phyloP scores from a whole-genome alignment of 2,329 filamentous ascomycete genomes.

The Pseudogymnoascus sp. region DNA sequence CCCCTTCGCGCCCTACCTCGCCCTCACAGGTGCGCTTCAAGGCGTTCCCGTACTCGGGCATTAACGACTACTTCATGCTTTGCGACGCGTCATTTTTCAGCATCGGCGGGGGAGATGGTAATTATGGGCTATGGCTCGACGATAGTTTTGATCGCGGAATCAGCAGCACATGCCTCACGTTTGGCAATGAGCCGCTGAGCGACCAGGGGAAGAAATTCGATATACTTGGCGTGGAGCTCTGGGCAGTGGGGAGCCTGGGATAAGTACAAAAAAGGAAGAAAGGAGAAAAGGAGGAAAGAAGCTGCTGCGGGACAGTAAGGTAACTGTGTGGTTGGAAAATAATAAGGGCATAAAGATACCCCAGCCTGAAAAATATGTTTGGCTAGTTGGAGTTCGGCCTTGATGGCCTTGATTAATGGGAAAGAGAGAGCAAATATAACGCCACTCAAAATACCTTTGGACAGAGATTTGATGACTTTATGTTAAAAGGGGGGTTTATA shows the following conservation, averaged over 20 bases:
- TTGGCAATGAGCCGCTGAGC: conserved; percentile 88
- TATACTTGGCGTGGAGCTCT: conserved; percentile 82
- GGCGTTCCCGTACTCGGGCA: conserved; percentile 89
- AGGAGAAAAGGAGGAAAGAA: too few relatives aligned
- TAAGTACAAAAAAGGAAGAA: not conserved
- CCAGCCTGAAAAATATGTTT: not conserved
- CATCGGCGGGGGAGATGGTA: conserved; percentile 79
- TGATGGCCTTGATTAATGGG: not conserved
- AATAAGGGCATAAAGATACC: conserved; percentile 4
- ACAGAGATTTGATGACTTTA: not conserved
- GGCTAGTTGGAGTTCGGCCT: not conserved
- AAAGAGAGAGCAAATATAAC: conserved; percentile 1
- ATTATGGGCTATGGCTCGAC: conserved; percentile 90
- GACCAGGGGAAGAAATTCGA: conserved; percentile 91
- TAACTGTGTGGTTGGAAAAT: not conserved
- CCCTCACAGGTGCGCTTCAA: conserved; percentile 85
- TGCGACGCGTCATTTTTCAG: conserved; percentile 81
- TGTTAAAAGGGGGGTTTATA: not conserved
- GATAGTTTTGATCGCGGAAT: conserved; percentile 76
- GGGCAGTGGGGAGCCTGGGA: conserved; percentile 35
- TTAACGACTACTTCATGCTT: conserved; percentile 95
- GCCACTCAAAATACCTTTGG: not conserved
- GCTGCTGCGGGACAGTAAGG: not conserved
- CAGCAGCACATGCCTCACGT: conserved; percentile 77
- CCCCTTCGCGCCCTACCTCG: conserved; percentile 36